phyloP scores from a whole-genome alignment of 2,329 filamentous ascomycete species.

The Fusarium verrucosum region DNA sequence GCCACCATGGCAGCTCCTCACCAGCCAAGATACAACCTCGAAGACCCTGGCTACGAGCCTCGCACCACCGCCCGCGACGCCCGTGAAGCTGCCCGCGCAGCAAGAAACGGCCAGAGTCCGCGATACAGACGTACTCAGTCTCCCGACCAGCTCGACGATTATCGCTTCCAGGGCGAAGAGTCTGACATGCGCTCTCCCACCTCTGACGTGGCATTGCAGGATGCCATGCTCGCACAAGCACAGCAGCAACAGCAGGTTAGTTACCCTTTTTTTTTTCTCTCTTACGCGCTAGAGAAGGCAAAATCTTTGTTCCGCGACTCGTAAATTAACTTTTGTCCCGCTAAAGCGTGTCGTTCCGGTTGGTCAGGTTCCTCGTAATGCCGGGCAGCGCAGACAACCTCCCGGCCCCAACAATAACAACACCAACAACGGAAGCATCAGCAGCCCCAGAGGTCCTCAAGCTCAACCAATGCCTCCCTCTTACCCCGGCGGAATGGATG shows the following conservation, averaged over 20 bases:
- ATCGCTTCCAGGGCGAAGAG: constrained; percentile 37
- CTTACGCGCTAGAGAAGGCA: constrained; percentile 6
- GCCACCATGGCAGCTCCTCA: constrained; percentile 32
- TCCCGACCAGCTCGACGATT: constrained; percentile 40
- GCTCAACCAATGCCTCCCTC: constrained; percentile 33
- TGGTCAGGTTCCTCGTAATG: constrained; percentile 35
- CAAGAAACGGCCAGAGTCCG: constrained; percentile 37
- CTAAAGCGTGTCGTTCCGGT: constrained; percentile 44
- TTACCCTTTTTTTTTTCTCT: neutral
- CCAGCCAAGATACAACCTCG: constrained; percentile 31
- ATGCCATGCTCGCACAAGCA: constrained; percentile 45
- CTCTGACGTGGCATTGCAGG: constrained; percentile 44
- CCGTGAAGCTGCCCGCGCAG: constrained; percentile 39
- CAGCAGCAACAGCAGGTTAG: constrained; percentile 43
- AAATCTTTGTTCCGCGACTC: constrained; percentile 22
- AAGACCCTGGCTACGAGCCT: constrained; percentile 34
- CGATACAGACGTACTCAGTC: constrained; percentile 42
- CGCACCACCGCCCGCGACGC: constrained; percentile 42
- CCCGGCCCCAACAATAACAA: constrained; percentile 15
- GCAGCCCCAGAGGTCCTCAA: constrained; percentile 18
- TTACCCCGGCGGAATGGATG: constrained; percentile 36
- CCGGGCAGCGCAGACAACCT: constrained; percentile 36
- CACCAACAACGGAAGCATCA: constrained; percentile 16
- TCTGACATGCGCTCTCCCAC: constrained; percentile 40
- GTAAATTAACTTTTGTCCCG: constrained; percentile 15